phyloP scores from a whole-genome alignment of 2,329 filamentous ascomycete species.

The Coniosporium tulheliwenetii region DNA sequence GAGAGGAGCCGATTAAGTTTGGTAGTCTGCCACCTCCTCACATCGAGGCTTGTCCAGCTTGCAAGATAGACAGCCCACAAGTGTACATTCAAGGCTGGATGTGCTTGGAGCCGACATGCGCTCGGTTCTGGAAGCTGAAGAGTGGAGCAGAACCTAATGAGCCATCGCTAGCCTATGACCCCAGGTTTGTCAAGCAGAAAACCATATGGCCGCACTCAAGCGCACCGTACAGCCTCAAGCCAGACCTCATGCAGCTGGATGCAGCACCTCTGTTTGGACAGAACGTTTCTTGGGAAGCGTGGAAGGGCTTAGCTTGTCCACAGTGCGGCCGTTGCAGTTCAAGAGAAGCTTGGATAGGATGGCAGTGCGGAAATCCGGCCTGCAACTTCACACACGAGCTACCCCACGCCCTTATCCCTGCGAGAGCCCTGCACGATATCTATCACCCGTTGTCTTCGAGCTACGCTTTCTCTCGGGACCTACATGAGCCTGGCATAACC shows the following conservation, averaged over 20 bases:
- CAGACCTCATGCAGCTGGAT: conserved; percentile 22
- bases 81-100: conserved; percentile 37
- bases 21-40: conserved; percentile 13
- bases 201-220: conserved; percentile 25
- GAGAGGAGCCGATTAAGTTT: conserved; percentile 12
- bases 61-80: conserved; percentile 16
- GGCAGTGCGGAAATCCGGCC: conserved; percentile 38
- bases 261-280: conserved; percentile 23
- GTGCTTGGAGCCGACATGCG: conserved; percentile 39
- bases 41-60: conserved; percentile 22
- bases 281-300: conserved; percentile 36
- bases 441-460: conserved; percentile 17
- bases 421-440: conserved; percentile 15
- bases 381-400: conserved; percentile 33
- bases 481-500: conserved; percentile 15
- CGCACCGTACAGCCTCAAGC: conserved; percentile 22
- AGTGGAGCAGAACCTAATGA: conserved; percentile 17
- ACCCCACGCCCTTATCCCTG: conserved; percentile 14
- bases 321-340: conserved; percentile 45
- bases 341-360: conserved; percentile 44
- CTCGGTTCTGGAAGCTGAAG: conserved; percentile 36
- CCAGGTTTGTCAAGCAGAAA: conserved; percentile 41
- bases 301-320: conserved; percentile 51
- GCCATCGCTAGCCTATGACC: conserved; percentile 32
- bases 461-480: conserved; percentile 16